A percentile compares a stretch with the other conserved stretches of the same genome.
Conservation (phyloP, 345 rosid species). For the Brassica napus region DNA sequence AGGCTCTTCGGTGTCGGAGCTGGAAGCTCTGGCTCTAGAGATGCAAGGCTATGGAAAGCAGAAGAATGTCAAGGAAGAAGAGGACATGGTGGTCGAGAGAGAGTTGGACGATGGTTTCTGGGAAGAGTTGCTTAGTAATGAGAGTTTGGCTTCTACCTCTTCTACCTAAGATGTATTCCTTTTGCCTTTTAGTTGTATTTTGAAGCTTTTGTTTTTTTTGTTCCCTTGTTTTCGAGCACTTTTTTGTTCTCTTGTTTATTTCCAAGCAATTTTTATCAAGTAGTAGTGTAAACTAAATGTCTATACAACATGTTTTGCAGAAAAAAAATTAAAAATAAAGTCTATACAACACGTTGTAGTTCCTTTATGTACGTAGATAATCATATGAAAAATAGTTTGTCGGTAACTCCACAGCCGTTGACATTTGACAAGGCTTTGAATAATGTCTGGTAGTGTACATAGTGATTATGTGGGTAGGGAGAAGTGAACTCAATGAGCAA, state of each 20-base stretch:
- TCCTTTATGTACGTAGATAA: not conserved
- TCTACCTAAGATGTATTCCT: conserved; percentile 5
- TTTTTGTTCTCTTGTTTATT: not conserved
- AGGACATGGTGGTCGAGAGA: conserved; percentile 34
- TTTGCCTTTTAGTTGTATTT: not conserved
- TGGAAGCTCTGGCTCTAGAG: conserved; percentile 83
- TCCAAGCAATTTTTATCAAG: not conserved
- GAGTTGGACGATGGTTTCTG: conserved; percentile 69
- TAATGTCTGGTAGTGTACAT: not conserved
- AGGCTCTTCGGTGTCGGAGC: conserved; percentile 58
- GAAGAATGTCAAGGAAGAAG: conserved; percentile 37
- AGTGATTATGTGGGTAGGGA: not conserved
- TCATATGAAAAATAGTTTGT: not conserved
- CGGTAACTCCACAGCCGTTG: not conserved
- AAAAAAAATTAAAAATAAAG: not conserved
- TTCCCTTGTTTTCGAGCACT: not conserved
- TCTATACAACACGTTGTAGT: not conserved
- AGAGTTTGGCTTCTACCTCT: conserved; percentile 34
- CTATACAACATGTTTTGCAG: too few species aligned
- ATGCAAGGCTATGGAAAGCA: conserved; percentile 66
- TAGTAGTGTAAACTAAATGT: too few species aligned
- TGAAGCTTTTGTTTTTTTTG: not conserved
- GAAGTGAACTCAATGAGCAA: too few species aligned
- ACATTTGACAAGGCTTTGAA: too few species aligned
- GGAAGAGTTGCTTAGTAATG: conserved; percentile 62